Conservation (phyloP, 306 rosid genomes). For the Cicer judaicum region DNA sequence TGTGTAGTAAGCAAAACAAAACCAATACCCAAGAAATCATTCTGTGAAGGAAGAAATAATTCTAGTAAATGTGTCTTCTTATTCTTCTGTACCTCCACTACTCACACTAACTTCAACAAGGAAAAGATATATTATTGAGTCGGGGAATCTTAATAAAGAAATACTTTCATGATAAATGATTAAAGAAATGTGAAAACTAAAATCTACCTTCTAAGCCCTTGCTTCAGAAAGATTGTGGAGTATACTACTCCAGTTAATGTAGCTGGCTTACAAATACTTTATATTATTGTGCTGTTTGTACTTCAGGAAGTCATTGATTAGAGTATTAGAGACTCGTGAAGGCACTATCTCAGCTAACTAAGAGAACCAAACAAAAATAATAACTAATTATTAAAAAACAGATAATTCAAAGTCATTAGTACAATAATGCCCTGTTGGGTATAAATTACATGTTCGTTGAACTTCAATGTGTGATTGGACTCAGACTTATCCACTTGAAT, state of each 20-base stretch:
- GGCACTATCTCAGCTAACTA: slow-evolving; percentile 30
- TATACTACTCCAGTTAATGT: slow-evolving; percentile 42
- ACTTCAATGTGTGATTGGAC: slow-evolving; percentile 30
- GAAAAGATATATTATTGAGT: slow-evolving; percentile 35
- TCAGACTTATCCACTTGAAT: slow-evolving; percentile 13
- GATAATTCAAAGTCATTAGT: slow-evolving; percentile 26
- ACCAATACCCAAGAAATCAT: slow-evolving; percentile 31
- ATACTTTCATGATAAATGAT: slow-evolving; percentile 4
- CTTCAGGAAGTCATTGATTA: slow-evolving; percentile 30
- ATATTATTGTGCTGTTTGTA: slow-evolving; percentile 21
- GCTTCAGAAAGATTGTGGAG: slow-evolving; percentile 28
- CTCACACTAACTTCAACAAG: slow-evolving; percentile 8
- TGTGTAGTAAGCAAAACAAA: slow-evolving; percentile 23
- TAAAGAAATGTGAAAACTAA: slow-evolving; percentile 17
- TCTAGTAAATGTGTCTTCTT: not conserved
- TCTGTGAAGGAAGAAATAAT: slow-evolving; percentile 38
- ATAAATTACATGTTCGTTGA: slow-evolving; percentile 37
- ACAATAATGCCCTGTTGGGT: slow-evolving; percentile 39
- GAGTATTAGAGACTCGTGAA: slow-evolving; percentile 30
- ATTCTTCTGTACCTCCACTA: slow-evolving; percentile 3
- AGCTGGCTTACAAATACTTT: slow-evolving; percentile 41
- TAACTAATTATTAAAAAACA: not conserved
- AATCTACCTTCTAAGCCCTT: slow-evolving; percentile 26
- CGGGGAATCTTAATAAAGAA: slow-evolving; percentile 32
- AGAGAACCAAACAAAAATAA: slow-evolving; percentile 29